Base-by-base conservation (phyloP, 225 moss, liverwort and hornwort species). In the Thuidium tamariscinum region DNA sequence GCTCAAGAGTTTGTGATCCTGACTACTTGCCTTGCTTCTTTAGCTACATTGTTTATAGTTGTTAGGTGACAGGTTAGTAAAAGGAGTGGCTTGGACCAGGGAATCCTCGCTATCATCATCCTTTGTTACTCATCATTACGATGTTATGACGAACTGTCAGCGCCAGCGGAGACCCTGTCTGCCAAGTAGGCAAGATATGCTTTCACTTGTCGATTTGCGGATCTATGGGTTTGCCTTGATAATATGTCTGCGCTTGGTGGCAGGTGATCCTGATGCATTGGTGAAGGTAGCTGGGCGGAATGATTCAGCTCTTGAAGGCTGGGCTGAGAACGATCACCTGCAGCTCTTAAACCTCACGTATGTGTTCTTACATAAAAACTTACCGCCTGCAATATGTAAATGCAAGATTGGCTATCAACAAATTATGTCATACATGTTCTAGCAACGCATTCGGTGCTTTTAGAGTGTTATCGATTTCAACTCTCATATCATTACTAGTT, bases 341-440 rank as follows among this genome's bases (percentile, higher is more conserved):
- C 98, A 98, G 88, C 90, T 98, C 56, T 85, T 98, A 41, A 97
- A 98, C 83, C 91, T 98, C 82, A 97, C 93, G 91, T 95, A 91
- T 72, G 93, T 87, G 59, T 78, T 54, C 61, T 61, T 51, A 4
- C 60, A 46, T 79, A 60, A 67, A 79, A 90, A 26, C 5, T 70
- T 23, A 36, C 41, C 60, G 64, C 59, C 34, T 81, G 51, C 52
- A 78, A 44, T 62, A 36, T 73, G n/a, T 37, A 60, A 74, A 63
- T 39, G 41, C 86, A 55, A 39, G 25, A 12, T 44, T 88, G 74
- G 16, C n/a, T 48, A 46, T 29, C 34, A 74, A 79, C 67, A 29
- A 83, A 59, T 5, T 59, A 59, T 55, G 15, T 70, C 55, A 25
- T 29, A 56, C 5, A 9, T 73, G 8, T 72, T 48, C 26, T 81